phyloP scores from a whole-genome alignment of 2,329 filamentous ascomycete species.

The Pyricularia pennisetigena region DNA sequence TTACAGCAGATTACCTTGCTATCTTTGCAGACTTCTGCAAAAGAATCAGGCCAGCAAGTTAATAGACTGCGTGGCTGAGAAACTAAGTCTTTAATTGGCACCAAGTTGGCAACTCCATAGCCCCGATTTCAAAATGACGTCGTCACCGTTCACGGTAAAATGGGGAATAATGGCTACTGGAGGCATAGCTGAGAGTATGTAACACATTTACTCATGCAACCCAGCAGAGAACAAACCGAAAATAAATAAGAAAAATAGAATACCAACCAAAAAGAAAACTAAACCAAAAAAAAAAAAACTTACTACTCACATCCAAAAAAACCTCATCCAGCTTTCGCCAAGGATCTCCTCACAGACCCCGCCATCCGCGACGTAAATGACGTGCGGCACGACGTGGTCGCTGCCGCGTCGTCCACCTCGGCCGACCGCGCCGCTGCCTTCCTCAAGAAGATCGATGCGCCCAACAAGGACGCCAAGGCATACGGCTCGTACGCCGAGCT shows the following conservation, averaged over 20 bases:
- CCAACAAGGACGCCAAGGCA: constrained; percentile 44
- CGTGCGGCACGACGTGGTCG: constrained; percentile 66
- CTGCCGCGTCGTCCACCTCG: constrained; percentile 71
- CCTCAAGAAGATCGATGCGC: constrained; percentile 60
- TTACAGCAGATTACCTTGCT: background rate
- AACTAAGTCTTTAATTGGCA: background rate
- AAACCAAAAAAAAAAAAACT: background rate
- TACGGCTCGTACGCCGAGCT: constrained; percentile 80
- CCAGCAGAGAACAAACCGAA: background rate
- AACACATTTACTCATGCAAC: background rate
- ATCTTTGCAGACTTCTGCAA: background rate
- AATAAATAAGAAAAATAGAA: background rate
- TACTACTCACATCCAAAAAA: background rate
- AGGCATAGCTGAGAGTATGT: constrained; percentile 46
- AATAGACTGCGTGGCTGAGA: background rate
- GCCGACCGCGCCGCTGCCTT: constrained; percentile 61
- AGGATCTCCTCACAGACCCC: constrained; percentile 70
- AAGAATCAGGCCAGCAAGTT: background rate
- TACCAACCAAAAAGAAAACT: background rate
- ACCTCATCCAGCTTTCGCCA: constrained; percentile 46
- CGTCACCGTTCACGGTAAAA: constrained; percentile 34
- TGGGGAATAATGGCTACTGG: constrained; percentile 55
- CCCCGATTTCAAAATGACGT: constrained; percentile 2
- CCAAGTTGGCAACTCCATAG: background rate
- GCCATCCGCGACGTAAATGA: constrained; percentile 58